Conservation (phyloP, 1,284 basidiomycete species). For the Ganoderma meredithae region DNA sequence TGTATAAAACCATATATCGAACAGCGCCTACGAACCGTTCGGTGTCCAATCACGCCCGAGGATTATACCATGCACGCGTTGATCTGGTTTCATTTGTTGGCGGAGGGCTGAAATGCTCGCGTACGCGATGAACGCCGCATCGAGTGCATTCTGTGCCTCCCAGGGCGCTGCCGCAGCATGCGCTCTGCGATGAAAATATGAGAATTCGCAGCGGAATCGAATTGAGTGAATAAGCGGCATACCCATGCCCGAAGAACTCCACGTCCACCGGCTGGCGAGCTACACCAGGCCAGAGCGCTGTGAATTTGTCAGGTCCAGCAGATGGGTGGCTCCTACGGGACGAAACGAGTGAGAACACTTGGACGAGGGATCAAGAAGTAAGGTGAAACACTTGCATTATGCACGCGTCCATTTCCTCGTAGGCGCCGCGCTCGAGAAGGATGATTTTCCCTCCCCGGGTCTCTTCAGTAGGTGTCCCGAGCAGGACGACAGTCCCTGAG, state of each 20-base stretch:
- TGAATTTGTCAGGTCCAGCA: conserved; percentile 54
- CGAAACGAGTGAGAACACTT: not conserved
- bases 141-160: conserved; percentile 87
- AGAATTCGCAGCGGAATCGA: too few species aligned
- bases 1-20: not conserved
- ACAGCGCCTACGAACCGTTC: conserved; percentile 56
- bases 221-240: conserved; percentile 31
- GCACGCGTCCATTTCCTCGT: conserved; percentile 80
- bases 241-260: conserved; percentile 76
- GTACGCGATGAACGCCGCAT: conserved; percentile 86
- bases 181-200: conserved; percentile 51
- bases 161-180: conserved; percentile 81
- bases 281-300: conserved; percentile 58
- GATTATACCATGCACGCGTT: conserved; percentile 75
- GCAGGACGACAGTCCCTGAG: conserved; percentile 74
- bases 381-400: conserved; percentile 60
- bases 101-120: conserved; percentile 76
- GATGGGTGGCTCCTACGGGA: conserved; percentile 68
- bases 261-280: conserved; percentile 67
- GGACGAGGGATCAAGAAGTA: not conserved
- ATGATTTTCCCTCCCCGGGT: conserved; percentile 79
- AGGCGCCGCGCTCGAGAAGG: conserved; percentile 76
- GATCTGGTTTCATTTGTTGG: conserved; percentile 62
- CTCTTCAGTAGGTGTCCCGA: conserved; percentile 91
- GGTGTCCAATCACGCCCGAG: conserved; percentile 66